These are phyloP conservation scores for Tetrapyrgos nigripes DNA, from an alignment of 1,284 basidiomycete species.

Conservation along the genomic window DNA sequence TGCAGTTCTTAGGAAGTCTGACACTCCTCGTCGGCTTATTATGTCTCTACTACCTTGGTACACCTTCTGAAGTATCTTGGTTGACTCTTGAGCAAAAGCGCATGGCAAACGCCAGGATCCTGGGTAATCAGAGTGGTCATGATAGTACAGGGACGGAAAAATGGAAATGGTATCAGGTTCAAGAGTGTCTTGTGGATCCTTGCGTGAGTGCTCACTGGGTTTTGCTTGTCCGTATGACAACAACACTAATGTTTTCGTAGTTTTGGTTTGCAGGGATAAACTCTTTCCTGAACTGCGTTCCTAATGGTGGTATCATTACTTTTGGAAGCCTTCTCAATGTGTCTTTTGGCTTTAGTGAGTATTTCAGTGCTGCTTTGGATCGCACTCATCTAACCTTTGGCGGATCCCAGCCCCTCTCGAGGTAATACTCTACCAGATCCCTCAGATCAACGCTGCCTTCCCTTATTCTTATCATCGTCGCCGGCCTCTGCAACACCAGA, in stretches of 20 bases:
- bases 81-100: conserved; percentile 20
- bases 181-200: conserved; percentile 20
- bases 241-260: conserved; percentile 19
- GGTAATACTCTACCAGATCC: conserved; percentile 19
- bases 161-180: conserved; percentile 25
- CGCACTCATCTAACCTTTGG: neutral
- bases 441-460: conserved; percentile 15
- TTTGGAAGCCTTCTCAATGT: conserved; percentile 22
- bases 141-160: conserved; percentile 20
- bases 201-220: conserved; percentile 2
- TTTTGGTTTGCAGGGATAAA: conserved; percentile 19
- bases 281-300: conserved; percentile 21
- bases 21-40: conserved; percentile 19
- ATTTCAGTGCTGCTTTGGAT: neutral
- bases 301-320: conserved; percentile 23
- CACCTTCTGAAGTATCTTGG: conserved; percentile 24
- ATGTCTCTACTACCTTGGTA: conserved; percentile 21
- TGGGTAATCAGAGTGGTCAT: conserved; percentile 18
- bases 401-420: conserved; percentile 12
- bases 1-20: conserved; percentile 25
- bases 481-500: conserved; percentile 18
- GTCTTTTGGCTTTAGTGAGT: conserved; percentile 21
- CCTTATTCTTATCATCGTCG: conserved; percentile 19
- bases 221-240: neutral
- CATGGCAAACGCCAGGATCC: conserved; percentile 21